Base-by-base conservation (phyloP, 2,329 filamentous ascomycete genomes). In the Diaporthe aspalathi region DNA sequence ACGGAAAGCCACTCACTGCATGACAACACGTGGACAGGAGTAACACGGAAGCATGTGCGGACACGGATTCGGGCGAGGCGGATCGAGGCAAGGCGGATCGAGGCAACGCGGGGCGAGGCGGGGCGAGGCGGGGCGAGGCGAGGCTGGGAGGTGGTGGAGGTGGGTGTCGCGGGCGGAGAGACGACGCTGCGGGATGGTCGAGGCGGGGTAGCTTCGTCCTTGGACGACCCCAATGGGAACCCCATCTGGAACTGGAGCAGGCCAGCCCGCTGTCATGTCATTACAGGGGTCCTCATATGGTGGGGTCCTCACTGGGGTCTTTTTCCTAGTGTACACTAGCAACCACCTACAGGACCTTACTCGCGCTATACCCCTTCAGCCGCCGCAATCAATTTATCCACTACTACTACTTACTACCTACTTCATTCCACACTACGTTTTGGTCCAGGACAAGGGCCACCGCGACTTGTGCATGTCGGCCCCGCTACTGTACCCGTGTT, bases 121-220 rank as follows among this genome's bases (percentile, higher is more conserved):
- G n/a, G n/a, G n/a, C n/a, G n/a, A n/a, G n/a, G n/a, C n/a, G n/a
- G n/a, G n/a, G n/a, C n/a, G n/a, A 11, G n/a, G 53, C 66, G 66
- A 57, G 53, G 66, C 66, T 68, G 40, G 63, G 47, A n/a, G 47
- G 11, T 50, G 66, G 27, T 50, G 43, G 45, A 7, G 32, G 5
- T 35, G 32, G 9, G 9, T 35, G 32, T 35, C 9, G 32, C 5
- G 32, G 32, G 5, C 5, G 32, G 60, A n/a, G 7, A 29, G 66
- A 53, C 43, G 66, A 68, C 53, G 60, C 52, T 45, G 40, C 40
- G 54, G 40, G 66, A 68, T 47, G 66, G 60, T 60, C 47, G 32
- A 68, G 67, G 67, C 67, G 67, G 67, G 67, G 67, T 68, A 68
- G 67, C 67, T 68, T 57, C 35, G 27, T 49, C 24, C 43, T 50